These are phyloP conservation scores for Clonostachys chloroleuca DNA, from an alignment of 2,329 filamentous ascomycete species.

Conservation along the genomic window DNA sequence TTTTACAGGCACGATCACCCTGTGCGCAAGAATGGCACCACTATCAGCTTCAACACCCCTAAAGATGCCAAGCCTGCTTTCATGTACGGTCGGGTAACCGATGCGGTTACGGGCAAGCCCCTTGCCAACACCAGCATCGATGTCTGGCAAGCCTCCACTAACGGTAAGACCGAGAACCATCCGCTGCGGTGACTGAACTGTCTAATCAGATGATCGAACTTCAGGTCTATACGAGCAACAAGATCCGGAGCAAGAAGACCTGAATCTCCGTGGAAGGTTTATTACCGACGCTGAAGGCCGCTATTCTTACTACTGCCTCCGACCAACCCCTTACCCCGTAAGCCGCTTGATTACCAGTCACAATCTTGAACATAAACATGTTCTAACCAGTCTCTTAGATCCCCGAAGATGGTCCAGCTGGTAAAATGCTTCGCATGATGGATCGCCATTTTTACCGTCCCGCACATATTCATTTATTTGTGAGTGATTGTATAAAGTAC, in stretches of 20 bases:
- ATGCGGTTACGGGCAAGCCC: slow-evolving; percentile 56
- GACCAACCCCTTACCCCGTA: slow-evolving; percentile 52
- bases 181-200: background rate
- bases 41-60: slow-evolving; percentile 54
- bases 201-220: background rate
- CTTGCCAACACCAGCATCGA: slow-evolving; percentile 65
- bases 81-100: slow-evolving; percentile 59
- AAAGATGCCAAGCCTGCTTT: slow-evolving; percentile 46
- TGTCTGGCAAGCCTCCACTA: slow-evolving; percentile 77
- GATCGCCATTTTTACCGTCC: slow-evolving; percentile 53
- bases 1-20: slow-evolving; percentile 79
- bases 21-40: slow-evolving; percentile 62
- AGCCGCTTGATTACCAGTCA: background rate
- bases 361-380: slow-evolving; percentile 1
- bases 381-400: slow-evolving; percentile 10
- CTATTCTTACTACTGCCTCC: slow-evolving; percentile 58
- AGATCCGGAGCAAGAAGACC: slow-evolving; percentile 64
- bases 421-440: slow-evolving; percentile 44
- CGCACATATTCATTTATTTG: slow-evolving; percentile 57
- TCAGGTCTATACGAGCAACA: slow-evolving; percentile 64
- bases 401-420: slow-evolving; percentile 47
- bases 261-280: slow-evolving; percentile 72
- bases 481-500: slow-evolving; percentile 13
- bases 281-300: slow-evolving; percentile 59
- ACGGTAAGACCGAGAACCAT: slow-evolving; percentile 37